These are phyloP conservation scores for Mycena haematopus DNA, from an alignment of 768 basidiomycete species.

Conservation along the genomic window DNA sequence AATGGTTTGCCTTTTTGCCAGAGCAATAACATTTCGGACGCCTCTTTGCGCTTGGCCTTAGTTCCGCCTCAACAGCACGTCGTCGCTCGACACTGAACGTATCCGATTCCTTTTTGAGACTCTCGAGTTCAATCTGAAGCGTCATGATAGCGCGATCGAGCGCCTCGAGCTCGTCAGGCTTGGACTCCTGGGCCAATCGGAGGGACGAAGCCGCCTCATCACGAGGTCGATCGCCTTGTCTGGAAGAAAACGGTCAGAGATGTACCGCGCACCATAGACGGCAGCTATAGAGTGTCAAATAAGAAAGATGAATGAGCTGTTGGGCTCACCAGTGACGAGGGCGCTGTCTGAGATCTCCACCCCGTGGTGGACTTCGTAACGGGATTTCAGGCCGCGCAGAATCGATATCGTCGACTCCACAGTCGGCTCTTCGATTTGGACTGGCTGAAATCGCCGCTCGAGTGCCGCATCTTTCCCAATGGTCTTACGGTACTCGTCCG, in stretches of 20 bases:
- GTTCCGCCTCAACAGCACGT: conserved; percentile 71
- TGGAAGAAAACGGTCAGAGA: conserved; percentile 86
- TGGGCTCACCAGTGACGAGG: conserved; percentile 74
- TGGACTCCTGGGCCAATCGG: conserved; percentile 86
- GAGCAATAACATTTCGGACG: conserved; percentile 60
- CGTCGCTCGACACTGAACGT: conserved; percentile 81
- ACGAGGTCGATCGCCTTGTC: conserved; percentile 94
- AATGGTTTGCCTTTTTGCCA: conserved; percentile 63
- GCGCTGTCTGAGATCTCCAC: conserved; percentile 91
- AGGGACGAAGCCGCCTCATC: conserved; percentile 93
- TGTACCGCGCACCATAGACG: conserved; percentile 83
- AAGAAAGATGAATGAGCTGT: not conserved
- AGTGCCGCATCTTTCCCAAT: conserved; percentile 93
- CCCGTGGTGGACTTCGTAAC: conserved; percentile 92
- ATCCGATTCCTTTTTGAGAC: conserved; percentile 87
- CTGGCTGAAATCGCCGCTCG: conserved; percentile 90
- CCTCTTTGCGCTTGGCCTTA: conserved; percentile 64
- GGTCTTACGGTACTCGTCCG: conserved; percentile 89
- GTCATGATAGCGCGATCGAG: conserved; percentile 87
- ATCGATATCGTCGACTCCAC: conserved; percentile 88
- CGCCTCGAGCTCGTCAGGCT: conserved; percentile 83
- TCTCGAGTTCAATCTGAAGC: conserved; percentile 88
- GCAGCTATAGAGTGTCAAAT: conserved; percentile 57
- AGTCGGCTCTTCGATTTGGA: conserved; percentile 87
- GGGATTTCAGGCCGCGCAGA: conserved; percentile 81